Conservation (phyloP, 371 early-diverging fungal species). For the Phascolomyces articulosus region DNA sequence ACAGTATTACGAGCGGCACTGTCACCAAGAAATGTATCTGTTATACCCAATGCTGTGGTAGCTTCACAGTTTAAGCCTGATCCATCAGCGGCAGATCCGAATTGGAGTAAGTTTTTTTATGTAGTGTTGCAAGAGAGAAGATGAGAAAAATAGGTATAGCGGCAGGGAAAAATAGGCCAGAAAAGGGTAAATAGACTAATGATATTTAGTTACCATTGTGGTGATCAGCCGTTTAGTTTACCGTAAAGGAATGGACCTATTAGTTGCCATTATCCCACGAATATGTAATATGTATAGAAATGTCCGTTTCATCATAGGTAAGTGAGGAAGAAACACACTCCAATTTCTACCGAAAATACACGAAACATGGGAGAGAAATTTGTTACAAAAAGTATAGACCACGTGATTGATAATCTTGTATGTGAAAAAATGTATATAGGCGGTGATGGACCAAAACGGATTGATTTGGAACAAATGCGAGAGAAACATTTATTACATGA, state of each 20-base stretch:
- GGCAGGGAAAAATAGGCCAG: neutral
- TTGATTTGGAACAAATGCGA: conserved; percentile 97
- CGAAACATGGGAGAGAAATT: too few species aligned
- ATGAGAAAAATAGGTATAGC: too few species aligned
- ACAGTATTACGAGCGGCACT: conserved; percentile 94
- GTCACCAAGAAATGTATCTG: conserved; percentile 88
- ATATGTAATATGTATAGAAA: conserved; percentile 88
- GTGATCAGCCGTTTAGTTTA: conserved; percentile 95
- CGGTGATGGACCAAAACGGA: conserved; percentile 97
- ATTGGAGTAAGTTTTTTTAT: conserved; percentile 66
- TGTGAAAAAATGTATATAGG: conserved; percentile 36
- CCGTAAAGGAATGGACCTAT: conserved; percentile 96
- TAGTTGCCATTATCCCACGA: conserved; percentile 91
- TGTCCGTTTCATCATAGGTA: conserved; percentile 89
- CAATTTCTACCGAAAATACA: too few species aligned
- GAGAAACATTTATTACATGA: conserved; percentile 93
- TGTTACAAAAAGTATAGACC: too few species aligned
- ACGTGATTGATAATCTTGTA: neutral
- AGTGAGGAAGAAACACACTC: too few species aligned
- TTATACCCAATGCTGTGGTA: conserved; percentile 99
- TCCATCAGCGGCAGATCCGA: conserved; percentile 73
- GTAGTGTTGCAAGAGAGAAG: too few species aligned
- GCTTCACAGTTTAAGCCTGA: conserved; percentile 90
- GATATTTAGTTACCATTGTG: conserved; percentile 84
- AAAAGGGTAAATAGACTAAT: neutral